Percentiles rank a stretch among this genome's conserved stretches.
Evolutionary conservation across 2,329 filamentous ascomycete genomes (phyloP).

Genomic region (Talaromyces verruculosus): DNA sequence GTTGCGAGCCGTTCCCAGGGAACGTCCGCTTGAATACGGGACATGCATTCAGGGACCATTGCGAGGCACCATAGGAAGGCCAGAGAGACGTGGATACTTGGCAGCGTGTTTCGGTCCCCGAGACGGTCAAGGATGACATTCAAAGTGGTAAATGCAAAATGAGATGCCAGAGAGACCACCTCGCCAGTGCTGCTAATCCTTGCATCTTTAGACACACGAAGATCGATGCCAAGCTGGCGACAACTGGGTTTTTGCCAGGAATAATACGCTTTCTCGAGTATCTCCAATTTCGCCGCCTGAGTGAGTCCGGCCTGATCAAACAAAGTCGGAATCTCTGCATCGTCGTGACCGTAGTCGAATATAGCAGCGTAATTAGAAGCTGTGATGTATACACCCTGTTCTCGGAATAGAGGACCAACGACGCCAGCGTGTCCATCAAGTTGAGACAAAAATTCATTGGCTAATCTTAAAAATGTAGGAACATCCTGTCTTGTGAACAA

Average conservation of each 20-base stretch:
- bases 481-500: conserved; percentile 43
- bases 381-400: conserved; percentile 56
- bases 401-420: conserved; percentile 50
- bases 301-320: conserved; percentile 28
- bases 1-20: conserved; percentile 53
- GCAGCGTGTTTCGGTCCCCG: conserved; percentile 54
- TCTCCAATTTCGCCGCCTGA: conserved; percentile 21
- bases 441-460: conserved; percentile 44
- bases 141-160: conserved; percentile 46
- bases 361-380: conserved; percentile 57
- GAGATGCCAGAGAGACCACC: conserved; percentile 40
- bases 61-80: conserved; percentile 53
- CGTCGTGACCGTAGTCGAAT: conserved; percentile 54
- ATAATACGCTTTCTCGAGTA: conserved; percentile 27
- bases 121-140: conserved; percentile 48
- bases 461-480: conserved; percentile 42
- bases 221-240: conserved; percentile 4
- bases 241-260: conserved; percentile 24
- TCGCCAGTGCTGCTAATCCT: conserved; percentile 26
- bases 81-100: conserved; percentile 56
- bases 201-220: neutral
- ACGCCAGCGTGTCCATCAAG: conserved; percentile 52
- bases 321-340: conserved; percentile 33
- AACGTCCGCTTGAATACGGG: conserved; percentile 44
- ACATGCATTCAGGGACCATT: conserved; percentile 39